Conservation (phyloP, 768 basidiomycete species). For the Jaapia argillacea region DNA sequence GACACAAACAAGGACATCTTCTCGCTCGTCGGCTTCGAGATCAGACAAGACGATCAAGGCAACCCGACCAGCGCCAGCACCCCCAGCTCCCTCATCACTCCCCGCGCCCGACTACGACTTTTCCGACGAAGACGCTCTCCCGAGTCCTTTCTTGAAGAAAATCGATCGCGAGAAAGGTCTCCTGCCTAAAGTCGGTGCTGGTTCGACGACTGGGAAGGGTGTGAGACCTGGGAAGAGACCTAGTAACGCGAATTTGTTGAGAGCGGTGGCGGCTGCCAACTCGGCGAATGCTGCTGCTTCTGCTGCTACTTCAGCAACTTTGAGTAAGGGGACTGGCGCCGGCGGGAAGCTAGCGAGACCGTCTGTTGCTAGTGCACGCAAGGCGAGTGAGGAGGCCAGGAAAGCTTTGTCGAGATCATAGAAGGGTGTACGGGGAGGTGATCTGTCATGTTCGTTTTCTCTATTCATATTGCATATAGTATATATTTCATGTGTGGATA, state of each 20-base stretch:
- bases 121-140: conserved; percentile 75
- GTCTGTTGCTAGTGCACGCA: conserved; percentile 34
- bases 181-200: conserved; percentile 7
- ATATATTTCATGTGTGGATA: too few relatives aligned
- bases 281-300: conserved; percentile 33
- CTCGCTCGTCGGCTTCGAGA: background rate
- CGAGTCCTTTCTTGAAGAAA: conserved; percentile 72
- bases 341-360: conserved; percentile 18
- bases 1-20: background rate
- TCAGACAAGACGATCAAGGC: background rate
- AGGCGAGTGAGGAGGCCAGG: conserved; percentile 41
- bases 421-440: too few relatives aligned
- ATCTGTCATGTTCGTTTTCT: too few relatives aligned
- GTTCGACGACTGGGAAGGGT: conserved; percentile 8
- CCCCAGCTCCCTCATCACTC: background rate
- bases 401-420: conserved; percentile 32
- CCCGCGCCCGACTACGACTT: conserved; percentile 47
- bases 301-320: background rate
- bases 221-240: conserved; percentile 25
- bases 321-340: conserved; percentile 6
- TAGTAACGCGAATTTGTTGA: conserved; percentile 42
- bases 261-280: conserved; percentile 48
- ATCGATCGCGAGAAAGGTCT: conserved; percentile 11
- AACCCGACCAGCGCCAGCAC: conserved; percentile 5
- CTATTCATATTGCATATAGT: too few relatives aligned